These are phyloP conservation scores for Cokeromyces recurvatus DNA, from an alignment of 371 early-diverging fungal species.

Conservation along the genomic window DNA sequence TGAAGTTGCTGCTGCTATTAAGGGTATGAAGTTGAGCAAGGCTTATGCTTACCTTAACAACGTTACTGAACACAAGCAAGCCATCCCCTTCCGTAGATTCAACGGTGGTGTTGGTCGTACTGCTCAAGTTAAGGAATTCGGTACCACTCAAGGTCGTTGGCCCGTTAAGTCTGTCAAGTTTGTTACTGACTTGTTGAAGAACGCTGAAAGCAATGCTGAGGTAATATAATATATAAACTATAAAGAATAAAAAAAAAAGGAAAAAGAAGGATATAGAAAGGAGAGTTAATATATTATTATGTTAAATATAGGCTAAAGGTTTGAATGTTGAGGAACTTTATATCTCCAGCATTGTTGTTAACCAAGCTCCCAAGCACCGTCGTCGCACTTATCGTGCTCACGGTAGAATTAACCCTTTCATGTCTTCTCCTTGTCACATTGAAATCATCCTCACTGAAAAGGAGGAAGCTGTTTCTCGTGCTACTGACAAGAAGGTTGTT, in stretches of 20 bases:
- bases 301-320: slow-evolving; percentile 72
- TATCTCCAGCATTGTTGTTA: slow-evolving; percentile 96
- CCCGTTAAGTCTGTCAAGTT: slow-evolving; percentile 95
- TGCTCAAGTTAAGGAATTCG: slow-evolving; percentile 94
- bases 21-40: slow-evolving; percentile 92
- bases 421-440: slow-evolving; percentile 97
- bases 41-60: slow-evolving; percentile 93
- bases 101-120: slow-evolving; percentile 95
- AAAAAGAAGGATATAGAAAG: neutral
- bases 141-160: slow-evolving; percentile 96
- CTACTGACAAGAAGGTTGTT: slow-evolving; percentile 54
- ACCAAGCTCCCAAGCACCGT: slow-evolving; percentile 98
- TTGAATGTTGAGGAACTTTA: slow-evolving; percentile 83
- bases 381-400: slow-evolving; percentile 99
- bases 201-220: slow-evolving; percentile 95
- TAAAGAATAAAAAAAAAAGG: neutral
- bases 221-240: slow-evolving; percentile 22
- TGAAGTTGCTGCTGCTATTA: slow-evolving; percentile 95
- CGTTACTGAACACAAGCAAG: slow-evolving; percentile 95
- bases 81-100: slow-evolving; percentile 97
- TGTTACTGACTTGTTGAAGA: slow-evolving; percentile 89
- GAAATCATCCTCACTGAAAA: slow-evolving; percentile 90
- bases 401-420: slow-evolving; percentile 97
- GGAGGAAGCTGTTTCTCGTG: slow-evolving; percentile 73
- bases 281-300: neutral